Conservation (phyloP, 257 asterid species). For the Gentiana straminea region DNA sequence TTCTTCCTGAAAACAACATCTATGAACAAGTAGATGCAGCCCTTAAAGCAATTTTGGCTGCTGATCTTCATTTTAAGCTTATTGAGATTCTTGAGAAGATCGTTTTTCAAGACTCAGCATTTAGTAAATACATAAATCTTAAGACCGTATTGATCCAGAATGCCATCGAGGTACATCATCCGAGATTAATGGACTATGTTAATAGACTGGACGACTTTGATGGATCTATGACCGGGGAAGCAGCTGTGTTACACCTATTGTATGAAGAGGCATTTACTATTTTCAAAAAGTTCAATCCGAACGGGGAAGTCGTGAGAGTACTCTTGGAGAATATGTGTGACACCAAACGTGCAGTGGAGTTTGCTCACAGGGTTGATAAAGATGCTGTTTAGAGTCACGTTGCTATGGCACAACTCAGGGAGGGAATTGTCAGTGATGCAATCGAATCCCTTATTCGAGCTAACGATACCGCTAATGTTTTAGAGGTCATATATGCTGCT, state of each 20-base stretch:
- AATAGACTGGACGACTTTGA: constrained; percentile 97
- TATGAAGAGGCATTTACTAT: constrained; percentile 94
- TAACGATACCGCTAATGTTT: constrained; percentile 74
- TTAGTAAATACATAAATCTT: constrained; percentile 93
- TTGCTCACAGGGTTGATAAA: constrained; percentile 97
- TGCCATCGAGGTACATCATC: constrained; percentile 90
- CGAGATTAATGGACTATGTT: constrained; percentile 96
- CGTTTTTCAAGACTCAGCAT: constrained; percentile 94
- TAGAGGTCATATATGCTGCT: constrained; percentile 89
- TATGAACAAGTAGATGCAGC: constrained; percentile 99
- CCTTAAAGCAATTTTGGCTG: constrained; percentile 97
- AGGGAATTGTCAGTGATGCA: constrained; percentile 96
- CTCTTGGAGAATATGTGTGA: constrained; percentile 82
- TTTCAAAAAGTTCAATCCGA: constrained; percentile 94
- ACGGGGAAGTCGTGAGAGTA: constrained; percentile 95
- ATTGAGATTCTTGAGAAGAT: constrained; percentile 98
- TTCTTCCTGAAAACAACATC: constrained; percentile 98
- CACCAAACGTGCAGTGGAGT: constrained; percentile 91
- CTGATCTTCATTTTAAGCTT: constrained; percentile 96
- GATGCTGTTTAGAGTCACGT: constrained; percentile 99
- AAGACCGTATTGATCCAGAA: constrained; percentile 88
- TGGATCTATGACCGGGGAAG: constrained; percentile 98
- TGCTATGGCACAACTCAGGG: constrained; percentile 94
- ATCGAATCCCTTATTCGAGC: constrained; percentile 97
- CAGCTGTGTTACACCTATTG: constrained; percentile 88